Evolutionary conservation across 1,284 basidiomycete species (phyloP), one percentile per base, ranked within the genome.

Genomic region (Trichosporon sp.): DNA sequence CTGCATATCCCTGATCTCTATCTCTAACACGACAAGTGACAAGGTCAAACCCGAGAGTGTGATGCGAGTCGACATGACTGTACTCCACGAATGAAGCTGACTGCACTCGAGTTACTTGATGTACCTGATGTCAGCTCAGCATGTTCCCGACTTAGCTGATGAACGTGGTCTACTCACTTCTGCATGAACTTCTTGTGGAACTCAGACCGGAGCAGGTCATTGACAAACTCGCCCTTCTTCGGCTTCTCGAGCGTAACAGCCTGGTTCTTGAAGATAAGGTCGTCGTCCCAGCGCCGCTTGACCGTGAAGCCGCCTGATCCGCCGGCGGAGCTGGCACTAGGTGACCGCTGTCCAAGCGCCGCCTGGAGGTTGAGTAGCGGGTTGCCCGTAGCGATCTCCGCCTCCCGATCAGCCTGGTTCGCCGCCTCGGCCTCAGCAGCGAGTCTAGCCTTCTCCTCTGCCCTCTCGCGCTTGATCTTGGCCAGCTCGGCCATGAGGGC

Each of bases 191-290:
- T 78, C 68, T 80, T 78, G 82, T 95, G 92, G 78, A 95, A 95
- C 76, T 95, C 92, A 65, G 91, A 93, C 74, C 94, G 85, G 66
- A 96, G 79, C 59, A 96, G 82, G 78, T 96, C 94, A 75, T 96
- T 96, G 67, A 96, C 92, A 74, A 97, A 96, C 68, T 90, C 88
- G 11, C 89, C 88, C 70, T 85, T 89, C 65, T 85, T 84, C 4
- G 84, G 82, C 76, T 88, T 91, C 67, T 83, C 83, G 37, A 74
- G 34, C 57, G 84, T 85, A 78, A 88, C 87, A 0, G 94, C 91
- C 80, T 97, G 94, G 78, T 96, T 96, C 83, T 96, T 96, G 86
- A 97, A 97, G 73, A 97, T 94, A 63, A 95, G 82, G 80, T 97
- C 92, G 75, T 96, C 93, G 76, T 97, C 94, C 94, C 94, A 97